Conservation (phyloP, 768 basidiomycete genomes). For the Glaciozyma antarctica region DNA sequence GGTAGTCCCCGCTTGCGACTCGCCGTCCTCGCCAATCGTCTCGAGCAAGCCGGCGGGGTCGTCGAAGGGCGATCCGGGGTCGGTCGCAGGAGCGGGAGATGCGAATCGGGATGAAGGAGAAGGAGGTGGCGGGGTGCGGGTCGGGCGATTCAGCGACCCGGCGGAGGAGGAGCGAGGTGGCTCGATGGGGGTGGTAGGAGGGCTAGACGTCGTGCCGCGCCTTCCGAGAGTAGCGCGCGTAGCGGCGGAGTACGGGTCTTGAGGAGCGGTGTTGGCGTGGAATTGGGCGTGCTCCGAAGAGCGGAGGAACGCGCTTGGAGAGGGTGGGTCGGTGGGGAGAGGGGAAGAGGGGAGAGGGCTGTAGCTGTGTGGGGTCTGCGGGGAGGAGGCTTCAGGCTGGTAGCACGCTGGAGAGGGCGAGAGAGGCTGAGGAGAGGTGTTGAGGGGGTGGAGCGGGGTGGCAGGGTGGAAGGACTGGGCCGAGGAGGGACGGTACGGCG, state of each 20-base stretch:
- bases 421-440: not conserved
- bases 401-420: not conserved
- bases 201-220: too few species aligned
- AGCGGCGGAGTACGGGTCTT: not conserved
- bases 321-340: not conserved
- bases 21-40: slow-evolving; percentile 37
- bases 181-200: not conserved
- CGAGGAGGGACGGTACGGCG: not conserved
- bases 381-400: not conserved
- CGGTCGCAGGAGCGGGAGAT: not conserved
- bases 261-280: not conserved
- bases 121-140: not conserved
- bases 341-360: not conserved
- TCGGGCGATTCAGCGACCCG: too few species aligned
- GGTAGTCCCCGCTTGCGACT: slow-evolving; percentile 34
- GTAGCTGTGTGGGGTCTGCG: too few species aligned
- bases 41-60: slow-evolving; percentile 14
- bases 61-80: not conserved
- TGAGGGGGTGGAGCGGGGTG: too few species aligned
- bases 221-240: not conserved
- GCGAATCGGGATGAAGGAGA: not conserved
- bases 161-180: not conserved
- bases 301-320: not conserved
- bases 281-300: not conserved
- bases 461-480: too few species aligned